These are phyloP conservation scores for Aspergillus sp. DNA, from an alignment of 2,329 filamentous ascomycete genomes.

Conservation along the genomic window DNA sequence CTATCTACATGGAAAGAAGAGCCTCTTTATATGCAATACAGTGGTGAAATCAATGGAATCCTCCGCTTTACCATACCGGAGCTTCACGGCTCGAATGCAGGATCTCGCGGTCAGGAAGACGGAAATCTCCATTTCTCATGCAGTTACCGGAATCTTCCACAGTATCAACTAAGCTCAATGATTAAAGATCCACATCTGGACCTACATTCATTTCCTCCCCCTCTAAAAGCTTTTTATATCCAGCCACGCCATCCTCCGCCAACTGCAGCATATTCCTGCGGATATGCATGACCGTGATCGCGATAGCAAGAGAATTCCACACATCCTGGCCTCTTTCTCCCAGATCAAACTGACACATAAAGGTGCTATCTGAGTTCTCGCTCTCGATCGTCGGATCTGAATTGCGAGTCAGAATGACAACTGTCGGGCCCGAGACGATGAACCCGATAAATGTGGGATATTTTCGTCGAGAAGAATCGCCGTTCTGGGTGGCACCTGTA, in stretches of 20 bases:
- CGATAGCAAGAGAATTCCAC: constrained; percentile 60
- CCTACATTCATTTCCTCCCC: constrained; percentile 1
- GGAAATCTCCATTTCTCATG: too few relatives aligned
- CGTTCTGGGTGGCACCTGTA: background rate
- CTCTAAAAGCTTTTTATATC: constrained; percentile 13
- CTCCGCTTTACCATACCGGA: too few relatives aligned
- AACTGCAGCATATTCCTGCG: constrained; percentile 51
- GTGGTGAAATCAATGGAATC: too few relatives aligned
- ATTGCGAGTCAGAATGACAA: constrained; percentile 54
- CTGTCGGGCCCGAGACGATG: constrained; percentile 52
- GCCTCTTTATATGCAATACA: too few relatives aligned
- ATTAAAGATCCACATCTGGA: constrained; percentile 9
- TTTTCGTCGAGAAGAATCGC: background rate
- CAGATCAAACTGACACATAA: constrained; percentile 56
- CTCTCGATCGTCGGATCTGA: constrained; percentile 32
- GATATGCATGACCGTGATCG: constrained; percentile 55
- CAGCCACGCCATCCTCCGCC: constrained; percentile 30
- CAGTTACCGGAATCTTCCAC: too few relatives aligned
- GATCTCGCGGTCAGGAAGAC: too few relatives aligned
- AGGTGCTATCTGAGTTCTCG: constrained; percentile 23
- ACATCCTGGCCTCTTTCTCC: constrained; percentile 55
- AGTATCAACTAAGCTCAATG: background rate
- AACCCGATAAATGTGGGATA: constrained; percentile 56
- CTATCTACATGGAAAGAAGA: too few relatives aligned
- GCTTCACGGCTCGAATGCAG: too few relatives aligned